Conservation (phyloP, 2,329 filamentous ascomycete species). For the Aspergillus sp. region DNA sequence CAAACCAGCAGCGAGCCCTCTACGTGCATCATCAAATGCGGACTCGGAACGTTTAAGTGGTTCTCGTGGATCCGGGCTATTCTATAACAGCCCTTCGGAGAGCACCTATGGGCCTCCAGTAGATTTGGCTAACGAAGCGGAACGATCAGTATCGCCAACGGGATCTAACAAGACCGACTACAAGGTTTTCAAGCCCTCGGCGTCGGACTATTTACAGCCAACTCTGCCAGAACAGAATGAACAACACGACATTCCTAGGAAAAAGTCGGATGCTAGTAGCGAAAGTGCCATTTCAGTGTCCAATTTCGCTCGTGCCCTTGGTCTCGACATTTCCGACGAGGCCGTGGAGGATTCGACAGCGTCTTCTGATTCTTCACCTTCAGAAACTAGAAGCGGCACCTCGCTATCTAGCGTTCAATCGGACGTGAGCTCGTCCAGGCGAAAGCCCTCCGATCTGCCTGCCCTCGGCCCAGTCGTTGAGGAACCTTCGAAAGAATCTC, state of each 20-base stretch:
- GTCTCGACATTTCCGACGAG: constrained; percentile 62
- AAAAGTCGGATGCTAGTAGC: constrained; percentile 29
- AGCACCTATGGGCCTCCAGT: constrained; percentile 16
- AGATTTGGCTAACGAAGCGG: constrained; percentile 22
- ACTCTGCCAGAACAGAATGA: constrained; percentile 10
- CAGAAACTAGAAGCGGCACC: constrained; percentile 60
- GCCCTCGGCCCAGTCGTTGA: constrained; percentile 57
- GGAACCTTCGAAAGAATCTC: constrained; percentile 47
- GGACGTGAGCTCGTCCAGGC: constrained; percentile 30
- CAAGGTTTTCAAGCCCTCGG: constrained; percentile 20
- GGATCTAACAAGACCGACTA: constrained; percentile 15
- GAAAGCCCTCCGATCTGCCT: constrained; percentile 32
- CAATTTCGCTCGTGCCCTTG: constrained; percentile 40
- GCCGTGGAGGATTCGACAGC: constrained; percentile 63
- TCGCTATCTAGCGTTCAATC: constrained; percentile 61
- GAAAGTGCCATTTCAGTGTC: constrained; percentile 37
- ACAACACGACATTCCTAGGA: constrained; percentile 17
- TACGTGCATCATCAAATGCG: constrained; percentile 21
- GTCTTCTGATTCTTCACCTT: constrained; percentile 63
- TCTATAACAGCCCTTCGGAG: constrained; percentile 20
- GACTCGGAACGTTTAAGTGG: constrained; percentile 21
- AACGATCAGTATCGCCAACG: constrained; percentile 16
- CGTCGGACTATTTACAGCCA: constrained; percentile 23
- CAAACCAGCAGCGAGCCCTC: constrained; percentile 4
- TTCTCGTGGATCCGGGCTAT: constrained; percentile 22